Base-by-base conservation (phyloP, 176 grass and related monocot species). In the Raddia distichophylla region DNA sequence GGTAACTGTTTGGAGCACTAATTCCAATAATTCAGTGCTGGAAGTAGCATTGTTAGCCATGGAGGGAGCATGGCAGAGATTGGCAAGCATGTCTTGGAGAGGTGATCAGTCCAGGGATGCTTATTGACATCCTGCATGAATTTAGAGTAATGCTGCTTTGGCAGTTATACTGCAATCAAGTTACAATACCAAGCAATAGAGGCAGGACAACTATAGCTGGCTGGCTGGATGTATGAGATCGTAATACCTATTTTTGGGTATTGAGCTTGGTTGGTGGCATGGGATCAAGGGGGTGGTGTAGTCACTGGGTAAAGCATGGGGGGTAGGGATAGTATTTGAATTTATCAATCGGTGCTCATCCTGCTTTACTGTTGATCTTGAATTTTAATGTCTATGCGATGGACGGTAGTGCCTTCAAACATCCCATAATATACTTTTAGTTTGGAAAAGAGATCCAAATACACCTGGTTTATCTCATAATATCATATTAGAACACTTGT, bases 281-380 rank as follows among this genome's bases (percentile, higher is more conserved):
- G 22, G 47, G 37, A 15, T 5, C 60, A 7, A 5, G 48, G 17
- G 60, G 79, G 56, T 35, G 68, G 4, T 10, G 12, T 59, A 46
- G 8, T 58, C 19, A 8, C 14, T 17, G 43, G 22, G 17, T 5
- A 51, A 78, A 78, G 5, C 60, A 52, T 7, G 50, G 20, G 20
- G 9, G 16, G 53, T 9, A 40, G 35, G 22, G 12, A 8, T 50
- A 37, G 5, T 50, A 9, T 61, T 61, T 60, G 22, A 44, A 9
- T 49, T 32, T 71, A 37, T 9, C 18, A 49, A 47, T 12, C 40
- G 17, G 48, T 57, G 34, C 3, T 13, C 34, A 76, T 79, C n/a
- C 75, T 79, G 34, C 67, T 54, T 20, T 47, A 63, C 19, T 15
- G 60, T 62, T 32, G 12, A 78, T 73, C 18, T n/a, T 12, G n/a